These are phyloP conservation scores for Arthroderma sp. DNA, from an alignment of 2,329 filamentous ascomycete genomes.

Conservation along the genomic window DNA sequence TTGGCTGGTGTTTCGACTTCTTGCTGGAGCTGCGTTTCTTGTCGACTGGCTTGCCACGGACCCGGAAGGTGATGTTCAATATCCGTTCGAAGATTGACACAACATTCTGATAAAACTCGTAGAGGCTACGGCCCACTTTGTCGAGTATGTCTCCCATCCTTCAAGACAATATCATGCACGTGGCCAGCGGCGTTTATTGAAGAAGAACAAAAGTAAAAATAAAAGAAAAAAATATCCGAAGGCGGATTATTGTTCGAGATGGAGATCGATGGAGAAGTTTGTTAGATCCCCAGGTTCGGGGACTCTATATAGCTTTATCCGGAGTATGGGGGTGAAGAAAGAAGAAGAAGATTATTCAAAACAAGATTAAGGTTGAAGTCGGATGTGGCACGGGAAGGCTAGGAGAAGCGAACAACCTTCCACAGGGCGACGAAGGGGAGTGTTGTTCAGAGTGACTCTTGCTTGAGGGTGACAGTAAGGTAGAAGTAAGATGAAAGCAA, in stretches of 20 bases:
- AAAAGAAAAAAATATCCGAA: neutral
- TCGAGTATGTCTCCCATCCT: slow-evolving; percentile 17
- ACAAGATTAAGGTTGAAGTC: too few relatives aligned
- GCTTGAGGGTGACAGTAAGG: too few relatives aligned
- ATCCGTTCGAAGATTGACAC: slow-evolving; percentile 28
- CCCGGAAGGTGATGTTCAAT: slow-evolving; percentile 19
- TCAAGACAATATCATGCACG: neutral
- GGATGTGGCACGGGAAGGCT: too few relatives aligned
- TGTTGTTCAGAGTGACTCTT: too few relatives aligned
- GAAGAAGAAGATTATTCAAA: too few relatives aligned
- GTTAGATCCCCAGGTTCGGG: neutral
- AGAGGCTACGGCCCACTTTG: slow-evolving; percentile 28
- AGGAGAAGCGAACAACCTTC: too few relatives aligned
- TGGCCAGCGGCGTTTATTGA: neutral
- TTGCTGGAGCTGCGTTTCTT: slow-evolving; percentile 8
- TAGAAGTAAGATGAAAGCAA: neutral
- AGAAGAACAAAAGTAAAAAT: neutral
- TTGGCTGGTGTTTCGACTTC: slow-evolving; percentile 23
- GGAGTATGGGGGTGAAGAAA: too few relatives aligned
- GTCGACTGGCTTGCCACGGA: too few relatives aligned
- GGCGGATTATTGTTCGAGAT: neutral
- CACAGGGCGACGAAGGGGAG: too few relatives aligned
- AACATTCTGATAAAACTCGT: slow-evolving; percentile 28
- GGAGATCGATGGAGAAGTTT: neutral
- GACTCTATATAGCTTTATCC: too few relatives aligned